Conservation (phyloP, 306 rosid species). For the Cucurbita argyrosperma region DNA sequence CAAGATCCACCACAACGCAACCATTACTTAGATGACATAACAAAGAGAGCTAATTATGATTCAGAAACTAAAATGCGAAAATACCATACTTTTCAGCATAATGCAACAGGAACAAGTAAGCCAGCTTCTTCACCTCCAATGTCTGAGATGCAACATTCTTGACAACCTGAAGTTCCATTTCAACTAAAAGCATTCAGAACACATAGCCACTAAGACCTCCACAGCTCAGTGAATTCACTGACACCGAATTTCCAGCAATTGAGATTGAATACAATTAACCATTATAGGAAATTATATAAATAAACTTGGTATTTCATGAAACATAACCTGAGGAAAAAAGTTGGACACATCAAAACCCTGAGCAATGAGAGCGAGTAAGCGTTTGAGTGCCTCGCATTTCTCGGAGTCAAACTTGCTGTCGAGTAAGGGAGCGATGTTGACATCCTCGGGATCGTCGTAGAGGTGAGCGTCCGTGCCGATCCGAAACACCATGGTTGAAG, state of each 20-base stretch:
- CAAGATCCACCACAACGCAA: neutral
- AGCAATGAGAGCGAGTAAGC: slow-evolving; percentile 88
- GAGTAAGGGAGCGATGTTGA: slow-evolving; percentile 62
- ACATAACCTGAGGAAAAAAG: slow-evolving; percentile 75
- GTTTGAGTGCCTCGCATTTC: slow-evolving; percentile 93
- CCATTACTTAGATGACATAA: neutral
- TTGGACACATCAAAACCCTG: slow-evolving; percentile 92
- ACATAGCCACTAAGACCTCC: neutral
- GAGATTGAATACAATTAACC: neutral
- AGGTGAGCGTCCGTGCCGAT: slow-evolving; percentile 99
- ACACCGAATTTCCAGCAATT: neutral
- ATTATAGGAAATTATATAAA: no score
- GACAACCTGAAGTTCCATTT: slow-evolving; percentile 56
- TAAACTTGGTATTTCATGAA: neutral
- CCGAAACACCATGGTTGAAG: slow-evolving; percentile 83
- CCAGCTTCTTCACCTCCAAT: slow-evolving; percentile 91
- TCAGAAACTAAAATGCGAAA: slow-evolving; percentile 4
- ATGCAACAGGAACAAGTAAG: slow-evolving; percentile 80
- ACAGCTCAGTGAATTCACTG: neutral
- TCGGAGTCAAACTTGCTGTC: slow-evolving; percentile 94
- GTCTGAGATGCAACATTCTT: slow-evolving; percentile 89
- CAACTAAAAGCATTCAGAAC: neutral
- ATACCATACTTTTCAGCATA: slow-evolving; percentile 85
- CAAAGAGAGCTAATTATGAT: neutral
- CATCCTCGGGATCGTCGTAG: slow-evolving; percentile 96